phyloP scores from a whole-genome alignment of 2,329 filamentous ascomycete genomes.

The Tolypocladium capitatum region DNA sequence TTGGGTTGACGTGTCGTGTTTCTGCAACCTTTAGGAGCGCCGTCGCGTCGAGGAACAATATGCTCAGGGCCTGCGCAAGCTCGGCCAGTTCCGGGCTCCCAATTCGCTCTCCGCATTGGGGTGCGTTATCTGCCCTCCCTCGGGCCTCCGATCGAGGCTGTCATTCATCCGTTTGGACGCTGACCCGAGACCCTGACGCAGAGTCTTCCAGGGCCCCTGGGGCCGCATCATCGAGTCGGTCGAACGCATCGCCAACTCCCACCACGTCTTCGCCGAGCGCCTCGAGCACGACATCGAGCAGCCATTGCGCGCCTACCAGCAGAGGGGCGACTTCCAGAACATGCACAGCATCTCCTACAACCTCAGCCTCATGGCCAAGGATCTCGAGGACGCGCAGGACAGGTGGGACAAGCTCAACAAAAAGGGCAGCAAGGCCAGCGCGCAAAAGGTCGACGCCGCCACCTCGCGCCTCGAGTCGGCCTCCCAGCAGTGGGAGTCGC shows the following conservation, averaged over 20 bases:
- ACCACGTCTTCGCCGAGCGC: constrained; percentile 65
- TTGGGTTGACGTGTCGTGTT: neutral
- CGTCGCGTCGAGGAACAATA: constrained; percentile 86
- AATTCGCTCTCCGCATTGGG: constrained; percentile 73
- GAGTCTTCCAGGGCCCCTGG: constrained; percentile 86
- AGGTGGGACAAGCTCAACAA: constrained; percentile 72
- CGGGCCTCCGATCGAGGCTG: neutral
- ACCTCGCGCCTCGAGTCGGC: constrained; percentile 61
- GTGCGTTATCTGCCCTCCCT: constrained; percentile 37
- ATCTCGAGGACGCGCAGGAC: constrained; percentile 72
- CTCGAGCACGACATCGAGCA: constrained; percentile 82
- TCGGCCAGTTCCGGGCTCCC: constrained; percentile 60
- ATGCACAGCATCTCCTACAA: constrained; percentile 75
- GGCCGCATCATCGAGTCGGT: constrained; percentile 70
- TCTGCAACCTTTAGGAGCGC: constrained; percentile 54
- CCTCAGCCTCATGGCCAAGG: constrained; percentile 65
- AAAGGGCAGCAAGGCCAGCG: constrained; percentile 65
- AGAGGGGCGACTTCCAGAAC: constrained; percentile 63
- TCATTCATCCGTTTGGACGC: neutral
- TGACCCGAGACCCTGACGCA: constrained; percentile 24
- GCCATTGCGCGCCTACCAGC: constrained; percentile 64
- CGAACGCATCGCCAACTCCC: constrained; percentile 69
- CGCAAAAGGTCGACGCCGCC: constrained; percentile 65
- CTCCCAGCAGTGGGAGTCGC: constrained; percentile 80
- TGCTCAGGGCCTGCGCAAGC: constrained; percentile 65